Base-by-base conservation (phyloP, 768 basidiomycete genomes). In the Tubosaeta sp. region DNA sequence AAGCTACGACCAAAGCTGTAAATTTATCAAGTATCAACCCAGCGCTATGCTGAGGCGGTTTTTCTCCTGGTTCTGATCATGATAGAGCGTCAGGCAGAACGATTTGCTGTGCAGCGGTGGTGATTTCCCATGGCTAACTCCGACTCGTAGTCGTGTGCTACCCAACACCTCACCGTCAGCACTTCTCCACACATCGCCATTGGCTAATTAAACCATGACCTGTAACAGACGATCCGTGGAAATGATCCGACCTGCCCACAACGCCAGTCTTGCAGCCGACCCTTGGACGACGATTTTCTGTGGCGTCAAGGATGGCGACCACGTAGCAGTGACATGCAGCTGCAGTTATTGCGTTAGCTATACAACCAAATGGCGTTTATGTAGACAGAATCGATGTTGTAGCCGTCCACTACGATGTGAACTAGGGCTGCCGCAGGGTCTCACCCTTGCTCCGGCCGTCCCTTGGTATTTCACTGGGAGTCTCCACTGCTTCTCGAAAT, bases 391-490 rank as follows among this genome's bases (percentile, higher is more conserved):
- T 19, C 13, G 9, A 38, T 39, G 38, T 22, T 8, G 10, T 18
- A 11, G 19, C 22, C 13, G 12, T 4, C 14, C 22, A 21, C 39
- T 38, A 13, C 21, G 39, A 24, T 40, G 39, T 21, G 39, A 24
- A 40, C 39, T 40, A 6, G 19, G 11, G 19, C 19, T 21, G 19
- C 11, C 24, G 39, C 22, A n/a, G 16, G n/a, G 41, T 21, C 43
- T 16, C 21, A 49, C 22, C 39, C 38, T 54, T 62, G 58, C 44
- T 52, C 56, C 60, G 63, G 51, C 54, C 55, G 48, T 30, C 30
- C 18, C 43, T 42, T 40, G 44, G n/a, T n/a, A n/a, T n/a, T n/a
- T n/a, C n/a, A 27, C 27, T 27, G 53, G 43, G 47, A 45, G 24
- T 44, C 25, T 4, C 25, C 14, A 24, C 40, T 25, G 32, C n/a